Percentiles rank a stretch among this genome's conserved stretches.
phyloP scores from a whole-genome alignment of 257 asterid genomes.

The Dorcoceras hygrometricum region DNA sequence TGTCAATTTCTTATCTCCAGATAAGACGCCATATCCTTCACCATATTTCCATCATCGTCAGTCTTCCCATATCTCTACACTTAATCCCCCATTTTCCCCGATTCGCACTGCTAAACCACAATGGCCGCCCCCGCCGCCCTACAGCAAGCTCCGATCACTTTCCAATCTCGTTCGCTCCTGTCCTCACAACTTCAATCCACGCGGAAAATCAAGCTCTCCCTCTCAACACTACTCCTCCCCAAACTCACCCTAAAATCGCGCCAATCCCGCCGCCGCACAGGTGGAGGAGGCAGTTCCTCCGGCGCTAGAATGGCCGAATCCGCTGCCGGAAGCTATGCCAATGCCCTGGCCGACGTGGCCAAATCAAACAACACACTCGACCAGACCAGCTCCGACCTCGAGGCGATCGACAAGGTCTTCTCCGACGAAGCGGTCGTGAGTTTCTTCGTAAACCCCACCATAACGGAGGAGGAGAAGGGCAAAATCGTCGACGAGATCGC shows the following conservation, averaged over 20 bases:
- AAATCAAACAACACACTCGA: conserved; percentile 46
- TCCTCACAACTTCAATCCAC: conserved; percentile 34
- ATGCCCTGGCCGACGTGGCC: conserved; percentile 74
- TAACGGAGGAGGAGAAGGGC: conserved; percentile 41
- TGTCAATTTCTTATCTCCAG: too few relatives aligned
- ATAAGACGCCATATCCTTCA: too few relatives aligned
- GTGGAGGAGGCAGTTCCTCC: conserved; percentile 19
- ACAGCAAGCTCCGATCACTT: conserved; percentile 56
- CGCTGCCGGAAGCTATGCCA: conserved; percentile 78
- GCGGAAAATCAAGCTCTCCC: conserved; percentile 37
- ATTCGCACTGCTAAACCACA: not conserved
- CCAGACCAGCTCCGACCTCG: conserved; percentile 52
- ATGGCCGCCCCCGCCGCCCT: conserved; percentile 46
- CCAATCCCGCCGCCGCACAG: conserved; percentile 29
- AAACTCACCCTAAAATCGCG: conserved; percentile 45
- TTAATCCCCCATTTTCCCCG: not conserved
- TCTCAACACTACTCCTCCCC: conserved; percentile 44
- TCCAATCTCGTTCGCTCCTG: conserved; percentile 42
- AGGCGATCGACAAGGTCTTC: conserved; percentile 56
- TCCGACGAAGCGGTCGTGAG: conserved; percentile 33
- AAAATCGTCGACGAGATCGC: conserved; percentile 50
- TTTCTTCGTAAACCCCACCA: conserved; percentile 60
- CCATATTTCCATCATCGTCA: too few relatives aligned
- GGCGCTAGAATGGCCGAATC: conserved; percentile 57
- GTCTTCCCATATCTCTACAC: not conserved